Base-by-base conservation (phyloP, 805 yeast species). In the Metschnikowia drakensbergensis region DNA sequence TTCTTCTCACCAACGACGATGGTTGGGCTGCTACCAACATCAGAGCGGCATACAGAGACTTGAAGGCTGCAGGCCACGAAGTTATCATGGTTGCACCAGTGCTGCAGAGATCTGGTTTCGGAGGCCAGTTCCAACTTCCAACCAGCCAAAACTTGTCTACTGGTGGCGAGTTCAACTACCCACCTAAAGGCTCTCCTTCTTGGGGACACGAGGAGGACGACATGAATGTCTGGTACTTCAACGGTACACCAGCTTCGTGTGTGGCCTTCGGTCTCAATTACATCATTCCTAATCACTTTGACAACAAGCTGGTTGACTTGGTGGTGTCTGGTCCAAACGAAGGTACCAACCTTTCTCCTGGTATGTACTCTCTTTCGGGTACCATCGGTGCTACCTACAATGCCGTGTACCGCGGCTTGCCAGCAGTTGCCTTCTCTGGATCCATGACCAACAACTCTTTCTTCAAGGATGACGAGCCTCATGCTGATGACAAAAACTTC, bases 21-120 rank as follows among this genome's bases (percentile, higher is more conserved):
- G 75, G 79, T 17, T 80, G 80, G 79, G 77, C 75, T 3, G 65
- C 82, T 4, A 76, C 83, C 42, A 78, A 78, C 58, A 76, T 80
- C 58, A 74, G 84, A 59, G 81, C 83, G 11, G 62, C 79, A 9
- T 80, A 79, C 71, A 63, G 72, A 45, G 77, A 68, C 32, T 69
- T 57, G 54, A 54, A 48, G 47, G 43, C 11, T 6, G 60, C 58
- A n/a, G 60, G 60, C 6, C 53, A 58, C 49, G 51, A 58, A 30
- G 60, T 58, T 40, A 48, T 58, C 30, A 27, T 58, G 52, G 57
- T 53, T 17, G 58, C 61, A 22, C 61, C 61, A n/a, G 61, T 45
- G 11, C 42, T 39, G 36, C 61, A 58, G 37, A 49, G 59, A 42
- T 53, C 58, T n/a, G 61, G 60, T 4, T 56, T 39, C 45, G 58